Evolutionary conservation across 257 asterid species (phyloP).

Genomic region (Jacaranda mimosifolia): DNA sequence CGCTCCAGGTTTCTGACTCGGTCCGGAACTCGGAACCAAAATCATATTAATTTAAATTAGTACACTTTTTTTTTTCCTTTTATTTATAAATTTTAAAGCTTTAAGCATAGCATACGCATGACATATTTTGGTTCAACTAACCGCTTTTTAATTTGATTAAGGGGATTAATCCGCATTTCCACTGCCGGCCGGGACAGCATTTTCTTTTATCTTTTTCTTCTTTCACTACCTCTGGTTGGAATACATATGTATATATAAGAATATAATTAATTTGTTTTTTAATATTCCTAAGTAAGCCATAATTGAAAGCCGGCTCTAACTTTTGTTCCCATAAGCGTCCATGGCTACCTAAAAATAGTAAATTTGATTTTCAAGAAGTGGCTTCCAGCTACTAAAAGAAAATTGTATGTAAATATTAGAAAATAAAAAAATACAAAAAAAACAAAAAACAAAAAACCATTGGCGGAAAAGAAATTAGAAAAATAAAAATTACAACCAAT

Average conservation of each 20-base stretch:
- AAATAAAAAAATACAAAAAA: no score
- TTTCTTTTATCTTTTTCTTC: background rate
- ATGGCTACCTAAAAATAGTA: background rate
- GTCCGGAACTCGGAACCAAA: background rate
- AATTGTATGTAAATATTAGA: no score
- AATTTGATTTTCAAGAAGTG: background rate
- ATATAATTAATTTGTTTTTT: no score
- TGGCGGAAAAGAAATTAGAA: no score
- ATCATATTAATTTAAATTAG: background rate
- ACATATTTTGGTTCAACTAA: no score
- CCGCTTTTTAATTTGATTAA: background rate
- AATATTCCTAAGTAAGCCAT: background rate
- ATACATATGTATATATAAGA: no score
- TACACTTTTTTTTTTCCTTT: background rate
- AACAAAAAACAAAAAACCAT: no score
- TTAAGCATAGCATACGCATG: no score
- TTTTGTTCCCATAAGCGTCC: background rate
- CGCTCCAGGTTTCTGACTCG: background rate
- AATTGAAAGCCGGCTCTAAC: conserved; percentile 29
- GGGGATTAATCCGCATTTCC: background rate
- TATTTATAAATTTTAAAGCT: background rate
- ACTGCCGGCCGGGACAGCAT: conserved; percentile 9
- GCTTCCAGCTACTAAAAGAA: background rate
- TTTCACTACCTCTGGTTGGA: no score
- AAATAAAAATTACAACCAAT: no score